Base-by-base conservation (phyloP, 2,329 filamentous ascomycete genomes). In the Trichoderma breve region DNA sequence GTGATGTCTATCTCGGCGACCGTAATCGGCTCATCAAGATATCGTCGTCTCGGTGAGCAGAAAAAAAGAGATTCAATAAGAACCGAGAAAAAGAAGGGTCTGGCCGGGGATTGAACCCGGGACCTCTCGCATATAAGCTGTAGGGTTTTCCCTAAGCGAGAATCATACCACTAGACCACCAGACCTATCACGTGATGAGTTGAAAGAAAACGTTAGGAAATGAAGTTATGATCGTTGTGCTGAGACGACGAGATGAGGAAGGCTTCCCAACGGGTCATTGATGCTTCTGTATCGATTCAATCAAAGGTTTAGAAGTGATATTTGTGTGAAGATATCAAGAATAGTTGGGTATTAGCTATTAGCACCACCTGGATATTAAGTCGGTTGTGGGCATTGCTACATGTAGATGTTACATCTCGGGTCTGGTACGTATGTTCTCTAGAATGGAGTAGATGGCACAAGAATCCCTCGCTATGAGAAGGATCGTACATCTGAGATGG, bases 121-220 rank as follows among this genome's bases (percentile, higher is more conserved):
- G 82, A 83, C 82, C 82, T 83, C 82, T 82, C 82, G 82, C 82
- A 83, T 77, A 75, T 75, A 55, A 74, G 79, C 80, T 80, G 63
- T 75, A 79, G 81, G 80, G 80, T 82, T 74, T 70, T 80, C 88
- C 88, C 88, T 90, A 90, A 90, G 88, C 88, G 87, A 89, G 88
- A 90, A 90, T 90, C 87, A 90, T 90, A 90, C 88, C 88, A 86
- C 88, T 89, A 65, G 66, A 69, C 66, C 66, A 69, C 66, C 66
- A 69, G 66, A 69, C 58, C 67, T 14, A n/a, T 70, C 39, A 70
- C 67, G 57, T 71, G 60, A 71, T 57, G 43, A n/a, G 12, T 57
- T 53, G 39, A 39, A 18, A 57, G 26, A 11, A 12, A 7, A 3
- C 3, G 0, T 4, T 3, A 4, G 3, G 9, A 18, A 26, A n/a